Percentiles rank a stretch among this genome's conserved stretches.
These are phyloP conservation scores for Fonsecaea multimorphosa DNA, from an alignment of 2,329 filamentous ascomycete species.

Conservation along the genomic window DNA sequence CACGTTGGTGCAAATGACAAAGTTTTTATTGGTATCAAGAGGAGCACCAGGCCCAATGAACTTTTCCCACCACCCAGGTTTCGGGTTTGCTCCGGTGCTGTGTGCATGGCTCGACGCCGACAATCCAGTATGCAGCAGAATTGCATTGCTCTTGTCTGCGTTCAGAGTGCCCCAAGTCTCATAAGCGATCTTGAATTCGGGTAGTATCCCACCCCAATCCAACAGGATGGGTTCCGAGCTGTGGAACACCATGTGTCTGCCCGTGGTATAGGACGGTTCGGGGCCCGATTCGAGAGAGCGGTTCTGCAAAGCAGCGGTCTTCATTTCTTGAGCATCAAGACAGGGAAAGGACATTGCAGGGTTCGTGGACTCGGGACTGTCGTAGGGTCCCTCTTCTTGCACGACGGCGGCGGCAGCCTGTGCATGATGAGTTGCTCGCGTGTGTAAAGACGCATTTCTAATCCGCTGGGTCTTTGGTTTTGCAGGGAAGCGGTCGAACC, in stretches of 20 bases:
- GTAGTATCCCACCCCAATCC: slow-evolving; percentile 94
- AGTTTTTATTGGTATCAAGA: slow-evolving; percentile 89
- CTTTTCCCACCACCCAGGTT: slow-evolving; percentile 97
- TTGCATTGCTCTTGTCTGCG: slow-evolving; percentile 80
- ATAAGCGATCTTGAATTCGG: slow-evolving; percentile 87
- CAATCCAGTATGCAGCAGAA: slow-evolving; percentile 89
- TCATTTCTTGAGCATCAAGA: slow-evolving; percentile 80
- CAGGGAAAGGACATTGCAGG: slow-evolving; percentile 89
- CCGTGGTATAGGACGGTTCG: slow-evolving; percentile 92
- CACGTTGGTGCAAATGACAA: slow-evolving; percentile 95
- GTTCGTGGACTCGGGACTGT: slow-evolving; percentile 63
- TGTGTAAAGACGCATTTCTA: slow-evolving; percentile 29
- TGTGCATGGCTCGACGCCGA: slow-evolving; percentile 98
- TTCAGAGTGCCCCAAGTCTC: slow-evolving; percentile 90
- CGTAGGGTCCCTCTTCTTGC: slow-evolving; percentile 37
- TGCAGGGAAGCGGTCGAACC: not conserved
- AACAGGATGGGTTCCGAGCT: slow-evolving; percentile 77
- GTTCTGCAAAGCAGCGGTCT: slow-evolving; percentile 70
- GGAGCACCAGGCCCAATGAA: slow-evolving; percentile 90
- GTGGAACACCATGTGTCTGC: slow-evolving; percentile 78
- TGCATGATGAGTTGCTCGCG: slow-evolving; percentile 29
- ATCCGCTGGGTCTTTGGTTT: slow-evolving; percentile 1
- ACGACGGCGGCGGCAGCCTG: slow-evolving; percentile 35
- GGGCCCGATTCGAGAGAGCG: slow-evolving; percentile 75
- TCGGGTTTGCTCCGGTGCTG: slow-evolving; percentile 83